Base-by-base conservation (phyloP, 1,139 yeast genomes). In the Pichia sp. region DNA sequence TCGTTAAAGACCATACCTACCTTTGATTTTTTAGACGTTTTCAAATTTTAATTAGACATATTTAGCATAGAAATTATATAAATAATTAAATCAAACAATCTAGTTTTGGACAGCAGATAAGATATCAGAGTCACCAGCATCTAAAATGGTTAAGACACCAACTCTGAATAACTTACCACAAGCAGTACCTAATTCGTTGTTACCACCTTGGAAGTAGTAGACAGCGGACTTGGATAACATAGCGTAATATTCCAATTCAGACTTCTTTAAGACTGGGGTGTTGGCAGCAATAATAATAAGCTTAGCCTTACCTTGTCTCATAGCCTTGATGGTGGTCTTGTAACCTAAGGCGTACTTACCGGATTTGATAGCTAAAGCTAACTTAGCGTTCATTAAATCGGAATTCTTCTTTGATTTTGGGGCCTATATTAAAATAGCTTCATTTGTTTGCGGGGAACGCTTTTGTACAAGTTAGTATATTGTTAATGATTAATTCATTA, bases 161-260 rank as follows among this genome's bases (percentile, higher is more conserved):
- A 92, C 98, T 80, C 97, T 90, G 97, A 94, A 92, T 69, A 92
- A 88, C 79, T 86, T 90, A 88, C 99, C 99, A 75, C 97, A 92
- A 64, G 96, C 96, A 66, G 99, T 94, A 80, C 98, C 97, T 69
- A 92, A 87, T 79, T 90, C 97, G 77, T 90, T 90, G 97, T 90
- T 90, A 75, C 97, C 95, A 79, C 97, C 98, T 76, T 85, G 95
- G 95, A 90, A 92, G 83, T 81, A 82, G 95, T 90, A 92, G 66
- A 92, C 95, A 69, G 81, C 82, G 71, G 97, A 87, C 87, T 90
- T 92, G 71, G 98, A 86, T 75, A 92, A 85, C 98, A 92, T 92
- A 68, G 98, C 97, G 90, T 94, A 94, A 85, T 92, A 92, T 83
- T 94, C 98, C 75, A 92, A 84, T 82, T 92, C 99, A 63, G 97